phyloP scores from a whole-genome alignment of 2,329 filamentous ascomycete genomes.

The Aureobasidium sp. region DNA sequence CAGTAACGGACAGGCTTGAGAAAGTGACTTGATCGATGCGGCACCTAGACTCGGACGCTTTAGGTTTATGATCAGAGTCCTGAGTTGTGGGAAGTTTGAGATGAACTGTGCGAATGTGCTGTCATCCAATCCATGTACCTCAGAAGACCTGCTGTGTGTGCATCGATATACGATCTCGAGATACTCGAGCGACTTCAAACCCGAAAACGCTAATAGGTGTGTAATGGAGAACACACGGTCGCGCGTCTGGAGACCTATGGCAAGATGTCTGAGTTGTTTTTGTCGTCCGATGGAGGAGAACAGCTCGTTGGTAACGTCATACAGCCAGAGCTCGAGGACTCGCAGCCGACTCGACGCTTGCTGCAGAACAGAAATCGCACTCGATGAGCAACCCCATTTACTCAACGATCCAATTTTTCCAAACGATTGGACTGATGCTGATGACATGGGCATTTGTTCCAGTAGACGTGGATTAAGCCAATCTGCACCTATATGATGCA shows the following conservation, averaged over 20 bases:
- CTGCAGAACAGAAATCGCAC: not conserved
- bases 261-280: not conserved
- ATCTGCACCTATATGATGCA: not conserved
- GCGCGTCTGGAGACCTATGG: not conserved
- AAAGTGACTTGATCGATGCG: not conserved
- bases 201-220: not conserved
- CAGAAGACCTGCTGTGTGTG: not conserved
- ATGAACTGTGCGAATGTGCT: not conserved
- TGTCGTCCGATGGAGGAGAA: not conserved
- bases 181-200: not conserved
- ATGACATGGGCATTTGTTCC: not conserved
- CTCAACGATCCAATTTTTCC: not conserved
- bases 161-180: not conserved
- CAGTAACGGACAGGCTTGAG: not conserved
- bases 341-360: not conserved
- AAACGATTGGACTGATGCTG: not conserved
- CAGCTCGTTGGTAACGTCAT: not conserved
- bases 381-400: not conserved
- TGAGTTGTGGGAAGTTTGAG: not conserved
- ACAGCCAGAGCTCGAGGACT: not conserved
- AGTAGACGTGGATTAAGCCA: not conserved
- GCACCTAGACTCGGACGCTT: not conserved
- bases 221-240: not conserved
- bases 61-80: not conserved
- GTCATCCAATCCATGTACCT: not conserved